Base-by-base conservation (phyloP, 129 eudicot species). In the Centrapalus pauciflorus region DNA sequence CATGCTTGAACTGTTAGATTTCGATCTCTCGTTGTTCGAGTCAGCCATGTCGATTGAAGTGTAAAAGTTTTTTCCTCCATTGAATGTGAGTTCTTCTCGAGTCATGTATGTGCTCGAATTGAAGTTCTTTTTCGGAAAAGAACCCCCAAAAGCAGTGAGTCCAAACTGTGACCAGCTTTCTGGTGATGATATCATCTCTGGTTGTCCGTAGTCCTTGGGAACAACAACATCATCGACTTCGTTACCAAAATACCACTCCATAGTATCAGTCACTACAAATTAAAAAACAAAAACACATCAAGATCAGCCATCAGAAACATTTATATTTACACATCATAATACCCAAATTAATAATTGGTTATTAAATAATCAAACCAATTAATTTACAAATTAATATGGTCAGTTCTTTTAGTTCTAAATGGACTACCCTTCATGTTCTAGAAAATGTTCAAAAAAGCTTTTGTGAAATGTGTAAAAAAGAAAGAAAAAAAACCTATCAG, bases 161-260 rank as follows among this genome's bases (percentile, higher is more conserved):
- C 72, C 90, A 87, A 87, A 84, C 6, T 69, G 81, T 3, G 79
- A 70, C 90, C 81, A 87, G 35, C 65, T 81, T 64, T 84, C 81
- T 0, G 71, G 76, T 50, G 90, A 81, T 51, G 90, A 75, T 56
- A 81, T 77, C 77, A 80, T 64, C 32, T 83, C 83, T 10, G 72
- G 43, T 55, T 55, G 77, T 62, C 77, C 88, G 16, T 73, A 75
- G 52, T 76, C 81, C 21, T 76, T 79, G 3, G 90, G 90, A 20
- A 87, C 95, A 25, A 82, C 83, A 63, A 84, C 79, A 74, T 87
- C 95, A 17, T 80, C 84, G 0, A 7, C 72, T 12, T 58, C 80
- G 55, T 48, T 71, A 25, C 72, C 81, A 35, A 59, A 78, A 78
- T 84, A 81, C 95, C 95, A 82, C 63, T 87, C 90, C 90, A 84